Percentiles rank a stretch among this genome's conserved stretches.
Conservation (phyloP, 2,329 filamentous ascomycete genomes). For the Chrysosporium keratinophilum region DNA sequence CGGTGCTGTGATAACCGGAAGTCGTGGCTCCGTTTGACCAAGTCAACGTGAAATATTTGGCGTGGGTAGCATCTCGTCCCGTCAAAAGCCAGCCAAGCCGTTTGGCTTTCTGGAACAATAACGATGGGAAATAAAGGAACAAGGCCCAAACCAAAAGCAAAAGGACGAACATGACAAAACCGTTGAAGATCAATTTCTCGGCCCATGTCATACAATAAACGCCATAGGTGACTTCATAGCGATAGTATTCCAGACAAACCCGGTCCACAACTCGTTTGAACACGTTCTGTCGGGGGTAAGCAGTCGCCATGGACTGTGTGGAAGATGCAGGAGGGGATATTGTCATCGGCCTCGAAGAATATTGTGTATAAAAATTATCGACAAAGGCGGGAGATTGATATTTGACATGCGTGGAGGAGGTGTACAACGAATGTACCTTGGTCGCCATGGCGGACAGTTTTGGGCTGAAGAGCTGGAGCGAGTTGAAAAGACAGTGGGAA, state of each 20-base stretch:
- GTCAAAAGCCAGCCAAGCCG: slow-evolving; percentile 32
- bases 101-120: slow-evolving; percentile 30
- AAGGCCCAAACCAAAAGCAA: slow-evolving; percentile 30
- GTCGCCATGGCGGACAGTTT: not conserved
- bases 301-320: not conserved
- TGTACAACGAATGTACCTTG: not conserved
- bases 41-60: slow-evolving; percentile 21
- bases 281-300: slow-evolving; percentile 13
- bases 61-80: slow-evolving; percentile 26
- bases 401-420: slow-evolving; percentile 2
- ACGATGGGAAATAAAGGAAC: slow-evolving; percentile 29
- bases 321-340: not conserved
- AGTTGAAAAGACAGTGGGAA: not conserved
- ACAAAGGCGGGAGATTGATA: not conserved
- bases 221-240: slow-evolving; percentile 39
- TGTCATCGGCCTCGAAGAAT: not conserved
- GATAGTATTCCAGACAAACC: slow-evolving; percentile 36
- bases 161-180: slow-evolving; percentile 30
- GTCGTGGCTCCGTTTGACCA: slow-evolving; percentile 18
- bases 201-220: slow-evolving; percentile 36
- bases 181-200: slow-evolving; percentile 37
- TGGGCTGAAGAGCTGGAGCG: too few relatives aligned
- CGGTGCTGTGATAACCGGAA: not conserved
- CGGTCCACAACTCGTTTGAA: slow-evolving; percentile 26
- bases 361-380: not conserved